phyloP scores from a whole-genome alignment of 345 rosid species.

The Populus pruinosa region DNA sequence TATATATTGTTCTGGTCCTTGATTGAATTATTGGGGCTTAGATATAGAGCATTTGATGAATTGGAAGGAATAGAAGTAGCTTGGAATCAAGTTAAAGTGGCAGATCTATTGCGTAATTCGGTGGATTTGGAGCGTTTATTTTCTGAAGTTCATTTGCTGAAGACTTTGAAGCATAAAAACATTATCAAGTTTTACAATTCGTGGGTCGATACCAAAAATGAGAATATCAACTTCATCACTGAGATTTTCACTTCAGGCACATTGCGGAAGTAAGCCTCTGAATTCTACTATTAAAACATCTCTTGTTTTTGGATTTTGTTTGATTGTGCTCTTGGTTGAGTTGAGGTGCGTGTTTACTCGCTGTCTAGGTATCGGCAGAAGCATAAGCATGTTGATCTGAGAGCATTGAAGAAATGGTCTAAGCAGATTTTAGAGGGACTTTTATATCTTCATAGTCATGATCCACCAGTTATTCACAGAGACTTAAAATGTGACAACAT shows the following conservation, averaged over 20 bases:
- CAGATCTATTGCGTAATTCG: constrained; percentile 19
- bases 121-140: constrained; percentile 26
- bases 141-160: constrained; percentile 29
- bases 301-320: not conserved
- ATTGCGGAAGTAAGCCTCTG: constrained; percentile 30
- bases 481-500: constrained; percentile 38
- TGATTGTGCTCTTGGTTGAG: not conserved
- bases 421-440: constrained; percentile 36
- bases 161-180: constrained; percentile 30
- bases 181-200: constrained; percentile 33
- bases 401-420: constrained; percentile 39
- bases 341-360: not conserved
- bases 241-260: constrained; percentile 39
- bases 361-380: constrained; percentile 28
- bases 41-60: constrained; percentile 30
- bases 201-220: constrained; percentile 30
- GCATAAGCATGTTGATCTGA: constrained; percentile 33
- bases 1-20: constrained; percentile 36
- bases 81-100: constrained; percentile 35
- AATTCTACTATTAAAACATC: not conserved
- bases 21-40: constrained; percentile 30
- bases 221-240: constrained; percentile 36
- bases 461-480: constrained; percentile 35
- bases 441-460: constrained; percentile 36
- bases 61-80: constrained; percentile 37